Base-by-base conservation (phyloP, 176 grass and related monocot genomes). In the Musa beccarii region DNA sequence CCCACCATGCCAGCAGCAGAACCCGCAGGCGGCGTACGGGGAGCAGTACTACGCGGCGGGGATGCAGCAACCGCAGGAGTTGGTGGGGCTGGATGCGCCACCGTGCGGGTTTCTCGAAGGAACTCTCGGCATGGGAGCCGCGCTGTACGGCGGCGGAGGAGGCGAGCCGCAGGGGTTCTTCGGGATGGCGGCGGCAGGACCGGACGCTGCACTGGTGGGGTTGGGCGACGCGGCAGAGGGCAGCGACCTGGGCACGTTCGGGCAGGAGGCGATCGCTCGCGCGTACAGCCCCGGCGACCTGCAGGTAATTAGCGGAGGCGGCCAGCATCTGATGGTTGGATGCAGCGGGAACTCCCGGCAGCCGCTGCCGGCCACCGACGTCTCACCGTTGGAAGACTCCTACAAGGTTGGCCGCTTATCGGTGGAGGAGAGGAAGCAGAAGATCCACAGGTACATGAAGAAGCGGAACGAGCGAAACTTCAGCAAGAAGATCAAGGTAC, bases 401-500 rank as follows among this genome's bases (percentile, higher is more conserved):
- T 95, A 86, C 83, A 99, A 91, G 78, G 91, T 92, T 81, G 85
- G 79, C 51, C 88, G 86, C 14, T 72, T 99, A 50, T 91, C 96
- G 4, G 79, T 80, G 80, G 96, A 99, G 74, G 88, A 94, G 79
- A 94, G 91, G 49, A 99, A 89, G 74, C 91, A 87, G 68, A 99
- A 99, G 84, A 99, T 99, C 51, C 78, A 92, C 75, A 89, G 89
- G 70, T 99, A 99, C 85, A 88, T 94, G 79, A 92, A 85, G 82
- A 99, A 99, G 89, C 87, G 96, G 82, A 99, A 95, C 12, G 68
- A 94, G 76, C 88, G 96, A 76, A 99, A 99, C 77, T 99, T 95
- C 90, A 95, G 85, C 81, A 99, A 99, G 53, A 99, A 99, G 77
- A 99, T 99, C 77, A 99, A 99, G 91, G 96, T 89, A 92, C 34